A percentile compares a stretch with the other conserved stretches of the same genome.
phyloP scores from a whole-genome alignment of 176 grass and related monocot genomes.

The Avena atlantica region DNA sequence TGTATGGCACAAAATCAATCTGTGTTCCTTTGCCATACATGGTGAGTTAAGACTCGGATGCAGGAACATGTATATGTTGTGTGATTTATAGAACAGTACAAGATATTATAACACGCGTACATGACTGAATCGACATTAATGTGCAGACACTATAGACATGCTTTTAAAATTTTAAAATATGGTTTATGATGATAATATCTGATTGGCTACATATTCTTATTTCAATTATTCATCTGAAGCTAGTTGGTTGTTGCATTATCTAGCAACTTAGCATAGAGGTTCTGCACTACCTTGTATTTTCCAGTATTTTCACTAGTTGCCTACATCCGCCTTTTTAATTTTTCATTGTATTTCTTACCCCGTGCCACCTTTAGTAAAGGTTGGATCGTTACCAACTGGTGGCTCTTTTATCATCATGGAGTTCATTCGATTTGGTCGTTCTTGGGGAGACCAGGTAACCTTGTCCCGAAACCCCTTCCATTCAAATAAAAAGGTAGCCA shows the following conservation, averaged over 20 bases:
- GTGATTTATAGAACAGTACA: not conserved
- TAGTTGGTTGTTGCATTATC: not conserved
- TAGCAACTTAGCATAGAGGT: not conserved
- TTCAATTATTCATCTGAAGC: no score
- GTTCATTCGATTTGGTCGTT: constrained; percentile 86
- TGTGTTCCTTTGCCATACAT: constrained; percentile 88
- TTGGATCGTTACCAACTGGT: constrained; percentile 67
- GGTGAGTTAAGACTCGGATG: constrained; percentile 40
- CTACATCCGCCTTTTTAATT: not conserved
- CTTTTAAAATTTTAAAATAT: not conserved
- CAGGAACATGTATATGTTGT: not conserved
- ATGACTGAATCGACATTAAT: not conserved
- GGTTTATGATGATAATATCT: not conserved
- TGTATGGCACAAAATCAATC: constrained; percentile 86
- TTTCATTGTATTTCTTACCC: not conserved
- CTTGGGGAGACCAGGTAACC: constrained; percentile 80
- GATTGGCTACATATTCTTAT: not conserved
- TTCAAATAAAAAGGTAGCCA: constrained; percentile 23
- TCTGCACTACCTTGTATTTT: not conserved
- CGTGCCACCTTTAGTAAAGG: constrained; percentile 38
- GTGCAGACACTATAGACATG: not conserved
- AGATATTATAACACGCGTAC: not conserved
- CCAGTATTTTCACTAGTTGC: constrained; percentile 1
- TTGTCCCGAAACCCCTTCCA: constrained; percentile 22
- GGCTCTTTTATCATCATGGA: constrained; percentile 99